Evolutionary conservation across 306 rosid species (phyloP), one percentile per base, ranked within the genome.

Genomic region (Cercis canadensis): DNA sequence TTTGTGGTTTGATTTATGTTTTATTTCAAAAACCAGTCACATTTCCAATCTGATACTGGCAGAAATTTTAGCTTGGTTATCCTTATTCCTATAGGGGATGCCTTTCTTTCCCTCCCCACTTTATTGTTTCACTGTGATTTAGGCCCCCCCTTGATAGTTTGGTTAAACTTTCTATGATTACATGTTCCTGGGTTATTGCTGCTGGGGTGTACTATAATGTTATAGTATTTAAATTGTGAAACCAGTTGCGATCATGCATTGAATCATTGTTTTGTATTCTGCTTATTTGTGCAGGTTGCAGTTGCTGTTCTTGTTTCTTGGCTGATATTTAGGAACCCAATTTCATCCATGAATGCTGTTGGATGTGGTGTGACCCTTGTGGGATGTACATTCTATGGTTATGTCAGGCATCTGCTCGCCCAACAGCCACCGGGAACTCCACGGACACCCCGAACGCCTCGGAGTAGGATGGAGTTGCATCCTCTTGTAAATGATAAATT

Each of bases 401-500:
- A 90, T 68, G 89, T 90, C 32, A 87, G 98, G 75, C 90, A 90
- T 78, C 50, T 70, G 76, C 78, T 94, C 73, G 86, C 98, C 39
- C 97, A 94, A 78, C 97, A 94, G 81, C 87, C 81, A n/a, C 70
- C 85, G 0, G 95, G 92, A 80, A 88, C 96, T 16, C 96, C 96
- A 33, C 80, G 90, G n/a, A 90, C 98, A 8, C 90, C 98, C 13
- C 79, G 94, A 40, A 93, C 97, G 34, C 97, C 98, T 31, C 76
- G 93, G 31, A 85, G 70, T 80, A 96, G 80, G 75, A 77, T 83
- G 84, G 98, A 94, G 90, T 73, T 90, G 80, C 87, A 75, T 52
- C 97, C 98, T 44, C 97, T 94, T 80, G 97, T 94, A 87, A 93
- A 88, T 87, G 98, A 94, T 69, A 94, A 89, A 77, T 69, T 89